Evolutionary conservation across 306 rosid species (phyloP).

Genomic region (Acacia crassicarpa): DNA sequence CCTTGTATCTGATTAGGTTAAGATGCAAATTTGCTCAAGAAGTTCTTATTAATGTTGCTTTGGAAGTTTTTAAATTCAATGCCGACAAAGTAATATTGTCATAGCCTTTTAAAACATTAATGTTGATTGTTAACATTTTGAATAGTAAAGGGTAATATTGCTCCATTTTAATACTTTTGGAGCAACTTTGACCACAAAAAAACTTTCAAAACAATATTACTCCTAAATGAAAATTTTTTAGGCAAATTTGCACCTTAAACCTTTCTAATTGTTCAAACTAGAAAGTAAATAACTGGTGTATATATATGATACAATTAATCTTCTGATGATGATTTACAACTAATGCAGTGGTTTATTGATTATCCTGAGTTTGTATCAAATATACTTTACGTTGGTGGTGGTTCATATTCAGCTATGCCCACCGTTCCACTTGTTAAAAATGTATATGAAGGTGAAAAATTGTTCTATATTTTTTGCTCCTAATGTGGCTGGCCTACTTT

Average conservation of each 20-base stretch:
- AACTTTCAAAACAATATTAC: too few species aligned
- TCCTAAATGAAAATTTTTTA: too few species aligned
- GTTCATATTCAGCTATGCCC: conserved; percentile 49
- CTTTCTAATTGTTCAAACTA: not conserved
- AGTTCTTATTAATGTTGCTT: too few species aligned
- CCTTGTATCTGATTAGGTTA: not conserved
- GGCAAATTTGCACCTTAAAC: too few species aligned
- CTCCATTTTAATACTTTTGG: too few species aligned
- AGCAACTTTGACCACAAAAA: too few species aligned
- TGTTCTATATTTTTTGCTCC: not conserved
- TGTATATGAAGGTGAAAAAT: conserved; percentile 44
- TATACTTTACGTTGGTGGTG: conserved; percentile 52
- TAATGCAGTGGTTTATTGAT: conserved; percentile 52
- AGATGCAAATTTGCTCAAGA: too few species aligned
- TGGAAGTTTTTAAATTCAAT: too few species aligned
- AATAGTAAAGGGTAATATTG: too few species aligned
- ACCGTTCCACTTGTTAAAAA: conserved; percentile 32
- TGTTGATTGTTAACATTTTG: too few species aligned
- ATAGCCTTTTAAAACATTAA: too few species aligned
- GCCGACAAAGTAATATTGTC: too few species aligned
- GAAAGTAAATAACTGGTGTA: not conserved
- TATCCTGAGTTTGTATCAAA: conserved; percentile 48
- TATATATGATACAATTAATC: not conserved
- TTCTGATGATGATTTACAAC: not conserved
- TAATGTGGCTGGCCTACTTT: not conserved